These are phyloP conservation scores for Tephrocybe sp. DNA, from an alignment of 768 basidiomycete species.

Conservation along the genomic window DNA sequence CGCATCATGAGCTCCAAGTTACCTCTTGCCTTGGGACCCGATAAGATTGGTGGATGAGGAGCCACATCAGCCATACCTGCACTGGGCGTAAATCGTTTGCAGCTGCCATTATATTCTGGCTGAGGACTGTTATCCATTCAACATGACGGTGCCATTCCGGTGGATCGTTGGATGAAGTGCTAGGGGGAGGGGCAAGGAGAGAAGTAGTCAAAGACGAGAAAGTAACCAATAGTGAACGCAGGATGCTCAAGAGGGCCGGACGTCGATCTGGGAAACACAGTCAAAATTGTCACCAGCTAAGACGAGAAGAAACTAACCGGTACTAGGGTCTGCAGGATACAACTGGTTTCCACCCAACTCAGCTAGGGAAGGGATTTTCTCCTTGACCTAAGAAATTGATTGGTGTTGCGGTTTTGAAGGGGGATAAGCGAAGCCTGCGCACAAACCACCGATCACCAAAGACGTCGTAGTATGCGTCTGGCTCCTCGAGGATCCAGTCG, in stretches of 20 bases:
- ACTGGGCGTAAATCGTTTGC: conserved; percentile 88
- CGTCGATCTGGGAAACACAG: conserved; percentile 59
- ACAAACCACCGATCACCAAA: conserved; percentile 93
- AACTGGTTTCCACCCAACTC: conserved; percentile 80
- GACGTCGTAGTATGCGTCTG: conserved; percentile 65
- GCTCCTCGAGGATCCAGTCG: conserved; percentile 89
- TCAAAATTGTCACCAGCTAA: conserved; percentile 2
- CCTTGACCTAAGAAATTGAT: conserved; percentile 59
- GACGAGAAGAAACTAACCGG: conserved; percentile 42
- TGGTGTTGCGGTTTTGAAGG: conserved; percentile 6
- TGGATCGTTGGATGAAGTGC: conserved; percentile 38
- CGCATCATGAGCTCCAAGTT: conserved; percentile 83
- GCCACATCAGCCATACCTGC: conserved; percentile 50
- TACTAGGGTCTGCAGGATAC: conserved; percentile 69
- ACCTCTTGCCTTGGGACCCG: conserved; percentile 57
- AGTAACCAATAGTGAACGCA: conserved; percentile 75
- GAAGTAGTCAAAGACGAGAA: conserved; percentile 74
- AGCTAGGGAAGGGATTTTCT: conserved; percentile 76
- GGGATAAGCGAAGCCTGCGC: conserved; percentile 30
- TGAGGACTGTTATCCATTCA: conserved; percentile 79
- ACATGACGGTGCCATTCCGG: conserved; percentile 75
- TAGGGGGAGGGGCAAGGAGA: conserved; percentile 63
- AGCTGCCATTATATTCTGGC: conserved; percentile 86
- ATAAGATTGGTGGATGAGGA: conserved; percentile 1
- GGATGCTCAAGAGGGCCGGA: conserved; percentile 65